Evolutionary conservation across 148 eudicot species (phyloP), one percentile per base, ranked within the genome.

Genomic region (Cornus controversa): DNA sequence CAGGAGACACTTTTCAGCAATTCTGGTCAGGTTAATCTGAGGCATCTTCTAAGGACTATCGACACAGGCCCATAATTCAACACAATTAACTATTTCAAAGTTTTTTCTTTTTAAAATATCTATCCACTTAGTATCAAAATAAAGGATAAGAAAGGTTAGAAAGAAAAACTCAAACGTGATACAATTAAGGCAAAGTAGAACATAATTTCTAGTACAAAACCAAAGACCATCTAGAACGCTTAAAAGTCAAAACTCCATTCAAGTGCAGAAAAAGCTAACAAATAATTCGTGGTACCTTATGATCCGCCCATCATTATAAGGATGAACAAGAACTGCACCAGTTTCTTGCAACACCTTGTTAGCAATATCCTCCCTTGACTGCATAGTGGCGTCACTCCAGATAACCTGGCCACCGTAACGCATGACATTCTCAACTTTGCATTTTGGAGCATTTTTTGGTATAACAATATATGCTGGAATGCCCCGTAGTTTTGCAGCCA

Each of bases 401-500:
- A 91, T 90, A 69, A 96, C 84, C 74, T 81, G 86, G 67, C 99
- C 99, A 75, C 98, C 98, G 66, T 96, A 96, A 76, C 99, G 98
- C 40, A 66, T 74, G 23, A 96, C 98, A 83, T 93, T 96, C 86
- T 91, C 87, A 79, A 96, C 94, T 82, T 96, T 96, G 90, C 99
- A 93, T 86, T 87, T 96, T 40, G 99, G 99, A 78, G 99, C 99
- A 86, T 89, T 91, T 80, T 82, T 84, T 10, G 99, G 99, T 34
- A 96, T 77, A 50, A 96, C 87, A 69, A 96, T 89, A 77, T 93
- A 92, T 24, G 97, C 99, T 74, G 98, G 97, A 75, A 93, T 86
- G 13, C 99, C 97, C 28, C 97, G 90, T 72, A 93, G 76, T 79
- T 91, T 90, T 23, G 99, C 97, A 73, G 99, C 99, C 91, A 96